phyloP scores from a whole-genome alignment of 805 yeast species.

The Candida nitratophila region DNA sequence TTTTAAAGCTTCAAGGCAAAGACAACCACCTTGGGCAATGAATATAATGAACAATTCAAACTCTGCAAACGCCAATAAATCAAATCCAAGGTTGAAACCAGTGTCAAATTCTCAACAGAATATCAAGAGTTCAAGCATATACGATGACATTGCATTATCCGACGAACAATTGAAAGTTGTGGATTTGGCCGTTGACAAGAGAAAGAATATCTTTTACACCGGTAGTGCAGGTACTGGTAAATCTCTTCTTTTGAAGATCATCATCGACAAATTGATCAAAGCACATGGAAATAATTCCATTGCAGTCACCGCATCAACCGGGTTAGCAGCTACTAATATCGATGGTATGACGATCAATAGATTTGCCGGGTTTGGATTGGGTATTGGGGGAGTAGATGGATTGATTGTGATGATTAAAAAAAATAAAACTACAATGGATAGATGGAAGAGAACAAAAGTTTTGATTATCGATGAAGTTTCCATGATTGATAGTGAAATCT shows the following conservation, averaged over 20 bases:
- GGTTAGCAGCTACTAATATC: conserved; percentile 89
- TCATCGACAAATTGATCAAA: conserved; percentile 46
- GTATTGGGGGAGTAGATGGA: conserved; percentile 40
- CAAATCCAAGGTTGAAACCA: too few relatives aligned
- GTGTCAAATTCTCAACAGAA: too few relatives aligned
- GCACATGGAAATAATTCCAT: conserved; percentile 44
- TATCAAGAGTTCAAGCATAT: too few relatives aligned
- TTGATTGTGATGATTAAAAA: conserved; percentile 43
- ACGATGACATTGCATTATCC: conserved; percentile 7
- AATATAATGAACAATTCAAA: conserved; percentile 1
- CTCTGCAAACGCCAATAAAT: conserved; percentile 3
- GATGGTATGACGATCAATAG: conserved; percentile 87
- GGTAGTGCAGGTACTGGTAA: conserved; percentile 91
- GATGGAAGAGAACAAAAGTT: conserved; percentile 67
- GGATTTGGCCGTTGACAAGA: conserved; percentile 41
- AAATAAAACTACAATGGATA: conserved; percentile 33
- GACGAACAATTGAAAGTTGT: conserved; percentile 42
- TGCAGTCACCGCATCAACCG: conserved; percentile 93
- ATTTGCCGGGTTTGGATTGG: conserved; percentile 82
- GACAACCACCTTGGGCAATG: conserved; percentile 1
- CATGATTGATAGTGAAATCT: conserved; percentile 78
- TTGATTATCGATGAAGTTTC: conserved; percentile 89
- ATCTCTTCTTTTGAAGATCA: conserved; percentile 56
- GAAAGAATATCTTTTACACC: conserved; percentile 59
- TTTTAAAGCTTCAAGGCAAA: background rate